Evolutionary conservation across 345 rosid genomes (phyloP), one percentile per base, ranked within the genome.

Genomic region (Streptanthus diversifolius): DNA sequence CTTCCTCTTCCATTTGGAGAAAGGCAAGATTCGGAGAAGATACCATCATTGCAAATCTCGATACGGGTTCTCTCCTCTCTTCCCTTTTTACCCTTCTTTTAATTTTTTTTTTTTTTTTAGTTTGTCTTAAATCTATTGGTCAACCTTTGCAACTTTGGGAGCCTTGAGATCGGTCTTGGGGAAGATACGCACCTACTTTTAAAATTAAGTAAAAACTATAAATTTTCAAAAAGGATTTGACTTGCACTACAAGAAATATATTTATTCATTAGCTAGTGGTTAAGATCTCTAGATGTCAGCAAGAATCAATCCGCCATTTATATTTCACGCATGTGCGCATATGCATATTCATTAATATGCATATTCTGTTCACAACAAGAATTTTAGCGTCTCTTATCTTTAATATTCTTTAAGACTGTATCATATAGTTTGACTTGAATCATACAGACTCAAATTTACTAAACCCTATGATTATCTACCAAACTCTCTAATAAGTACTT

Each of bases 11-110:
- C 13, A 56, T 87, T 44, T 91, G 97, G 99, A 80, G 75, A 47
- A 85, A 83, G 54, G 87, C 96, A 7, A 81, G 86, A 60, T 89
- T 74, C 43, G 99, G 97, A 15, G 85, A 88, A 83, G 93, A 89
- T 58, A 53, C 83, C 19, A 93, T 89, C 63, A 87, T 93, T 15
- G 98, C 90, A 41, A 93, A 89, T 77, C 91, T 93, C 40, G 98
- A 93, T 80, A 71, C 97, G 0, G 97, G 98, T 90, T 18, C 66
- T 27, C n/a, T 11, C 21, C 36, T 54, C 27, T 53, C 24, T 61
- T 13, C n/a, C 32, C 0, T 22, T 63, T 17, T 29, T 39, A 52
- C 55, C 45, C 43, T 0, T 58, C 13, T 5, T 33, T 56, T 68
- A 4, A 5, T 7, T 21, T 4, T 44, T 22, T 1, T 63, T 7